These are phyloP conservation scores for Tolypocladium sp. DNA, from an alignment of 2,329 filamentous ascomycete species.

Conservation along the genomic window DNA sequence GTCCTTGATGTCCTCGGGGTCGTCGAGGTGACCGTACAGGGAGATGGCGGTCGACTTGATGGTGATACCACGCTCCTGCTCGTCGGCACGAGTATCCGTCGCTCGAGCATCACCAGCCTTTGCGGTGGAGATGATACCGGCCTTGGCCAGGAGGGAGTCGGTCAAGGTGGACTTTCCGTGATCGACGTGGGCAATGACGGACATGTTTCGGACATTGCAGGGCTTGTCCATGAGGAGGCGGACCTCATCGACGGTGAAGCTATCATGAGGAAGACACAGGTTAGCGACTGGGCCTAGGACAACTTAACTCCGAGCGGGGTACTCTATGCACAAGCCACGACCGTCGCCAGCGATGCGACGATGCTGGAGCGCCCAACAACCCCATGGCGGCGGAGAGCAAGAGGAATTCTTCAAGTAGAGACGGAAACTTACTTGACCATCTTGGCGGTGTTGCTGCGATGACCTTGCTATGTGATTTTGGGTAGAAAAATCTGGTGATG, in stretches of 20 bases:
- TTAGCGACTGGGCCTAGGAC: constrained; percentile 33
- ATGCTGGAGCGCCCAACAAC: neutral
- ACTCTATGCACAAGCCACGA: constrained; percentile 10
- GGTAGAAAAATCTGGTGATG: constrained; percentile 14
- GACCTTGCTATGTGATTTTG: constrained; percentile 28
- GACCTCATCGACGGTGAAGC: constrained; percentile 98
- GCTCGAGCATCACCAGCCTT: constrained; percentile 95
- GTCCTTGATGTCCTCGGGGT: constrained; percentile 87
- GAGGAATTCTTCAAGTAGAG: neutral
- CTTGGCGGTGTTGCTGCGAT: constrained; percentile 68
- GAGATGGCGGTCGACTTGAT: constrained; percentile 99
- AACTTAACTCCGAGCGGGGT: constrained; percentile 32
- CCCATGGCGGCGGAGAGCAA: neutral
- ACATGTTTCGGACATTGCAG: constrained; percentile 85
- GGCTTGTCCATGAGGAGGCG: constrained; percentile 71
- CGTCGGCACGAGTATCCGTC: constrained; percentile 93
- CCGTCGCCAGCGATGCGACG: neutral
- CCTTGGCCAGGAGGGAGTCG: constrained; percentile 98
- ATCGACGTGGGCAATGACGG: constrained; percentile 99
- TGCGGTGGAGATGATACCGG: constrained; percentile 97
- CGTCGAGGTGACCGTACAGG: constrained; percentile 76
- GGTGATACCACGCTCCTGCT: constrained; percentile 99
- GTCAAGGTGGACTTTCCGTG: constrained; percentile 99
- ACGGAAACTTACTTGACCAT: constrained; percentile 92
- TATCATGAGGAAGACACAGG: constrained; percentile 35